Evolutionary conservation across 495 filamentous ascomycete genomes (phyloP).

Genomic region (Pseudomonodictys pantanalensis): DNA sequence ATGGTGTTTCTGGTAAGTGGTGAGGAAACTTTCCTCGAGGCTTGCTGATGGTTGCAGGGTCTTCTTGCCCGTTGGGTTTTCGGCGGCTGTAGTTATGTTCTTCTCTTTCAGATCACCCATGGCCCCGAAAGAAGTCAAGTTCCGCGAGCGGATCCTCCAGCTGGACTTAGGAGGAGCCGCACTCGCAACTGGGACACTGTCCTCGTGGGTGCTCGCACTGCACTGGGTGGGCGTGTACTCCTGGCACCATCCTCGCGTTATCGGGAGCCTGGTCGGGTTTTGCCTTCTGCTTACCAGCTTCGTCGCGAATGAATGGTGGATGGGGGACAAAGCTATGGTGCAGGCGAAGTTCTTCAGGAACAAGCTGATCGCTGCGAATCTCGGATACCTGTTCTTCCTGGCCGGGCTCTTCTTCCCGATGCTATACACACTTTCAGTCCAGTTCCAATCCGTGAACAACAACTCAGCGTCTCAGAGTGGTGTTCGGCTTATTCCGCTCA

Average conservation of each 20-base stretch:
- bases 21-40: not conserved
- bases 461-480: slow-evolving; percentile 31
- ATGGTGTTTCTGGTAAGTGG: slow-evolving; percentile 69
- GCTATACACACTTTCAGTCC: slow-evolving; percentile 38
- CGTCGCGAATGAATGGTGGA: slow-evolving; percentile 23
- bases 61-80: slow-evolving; percentile 52
- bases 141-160: slow-evolving; percentile 33
- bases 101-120: slow-evolving; percentile 45
- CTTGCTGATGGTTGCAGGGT: slow-evolving; percentile 29
- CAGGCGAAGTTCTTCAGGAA: slow-evolving; percentile 26
- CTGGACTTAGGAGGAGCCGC: slow-evolving; percentile 32
- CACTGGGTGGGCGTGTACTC: slow-evolving; percentile 34
- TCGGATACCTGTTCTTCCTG: slow-evolving; percentile 27
- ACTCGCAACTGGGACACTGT: slow-evolving; percentile 25
- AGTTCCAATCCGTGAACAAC: slow-evolving; percentile 35
- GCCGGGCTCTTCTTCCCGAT: slow-evolving; percentile 29
- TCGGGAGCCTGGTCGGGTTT: slow-evolving; percentile 48
- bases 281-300: slow-evolving; percentile 17
- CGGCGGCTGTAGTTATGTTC: slow-evolving; percentile 41
- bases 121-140: slow-evolving; percentile 34
- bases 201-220: slow-evolving; percentile 35
- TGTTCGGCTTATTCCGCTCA: slow-evolving; percentile 31
- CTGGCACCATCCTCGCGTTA: slow-evolving; percentile 40
- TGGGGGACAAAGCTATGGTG: slow-evolving; percentile 28
- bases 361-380: slow-evolving; percentile 1